Evolutionary conservation across 1,139 yeast genomes (phyloP), one percentile per base, ranked within the genome.

Genomic region (Saccharomyces uvarum): DNA sequence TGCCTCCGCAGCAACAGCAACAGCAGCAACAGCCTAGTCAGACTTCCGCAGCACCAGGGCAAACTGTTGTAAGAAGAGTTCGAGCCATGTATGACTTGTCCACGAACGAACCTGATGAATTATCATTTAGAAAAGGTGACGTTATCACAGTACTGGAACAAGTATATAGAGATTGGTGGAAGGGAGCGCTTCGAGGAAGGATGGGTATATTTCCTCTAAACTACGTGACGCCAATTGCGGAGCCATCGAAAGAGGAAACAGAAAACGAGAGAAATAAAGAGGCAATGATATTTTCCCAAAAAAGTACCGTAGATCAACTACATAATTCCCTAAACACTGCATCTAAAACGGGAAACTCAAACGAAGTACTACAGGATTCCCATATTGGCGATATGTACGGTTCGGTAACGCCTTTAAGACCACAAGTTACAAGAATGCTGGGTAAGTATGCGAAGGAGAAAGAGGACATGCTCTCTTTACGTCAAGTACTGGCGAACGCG

Each of bases 81-180:
- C 79, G 88, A 52, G 98, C 98, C 0, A 73, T 93, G 52, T 93
- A 88, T 65, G 97, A 90, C 67, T 76, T 91, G 50, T 75, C 80
- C 19, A 81, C 96, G 1, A 77, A 81, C 51, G 91, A 84, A 62
- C 81, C 81, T 2, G 90, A 84, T 59, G 90, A 86, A 57, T 72
- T 86, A 27, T 82, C 89, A 0, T 86, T 86, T 67, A 76, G 81
- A 50, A 84, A 83, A 62, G 91, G 89, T 24, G 95, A 86, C 66
- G 75, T 84, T 2, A 91, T 93, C 51, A 85, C 86, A 0, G 96
- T 93, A 1, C 78, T 91, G 51, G 98, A 90, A 64, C 80, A 88
- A 16, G 96, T 88, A 5, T 90, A 90, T 70, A 79, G 89, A 58
- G 98, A 93, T 68, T 93, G 99, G 99, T 88, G 97, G 87, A 79